Percentiles rank a stretch among this genome's conserved stretches.
Conservation (phyloP, 2,329 filamentous ascomycete species). For the Alternaria infectoria region DNA sequence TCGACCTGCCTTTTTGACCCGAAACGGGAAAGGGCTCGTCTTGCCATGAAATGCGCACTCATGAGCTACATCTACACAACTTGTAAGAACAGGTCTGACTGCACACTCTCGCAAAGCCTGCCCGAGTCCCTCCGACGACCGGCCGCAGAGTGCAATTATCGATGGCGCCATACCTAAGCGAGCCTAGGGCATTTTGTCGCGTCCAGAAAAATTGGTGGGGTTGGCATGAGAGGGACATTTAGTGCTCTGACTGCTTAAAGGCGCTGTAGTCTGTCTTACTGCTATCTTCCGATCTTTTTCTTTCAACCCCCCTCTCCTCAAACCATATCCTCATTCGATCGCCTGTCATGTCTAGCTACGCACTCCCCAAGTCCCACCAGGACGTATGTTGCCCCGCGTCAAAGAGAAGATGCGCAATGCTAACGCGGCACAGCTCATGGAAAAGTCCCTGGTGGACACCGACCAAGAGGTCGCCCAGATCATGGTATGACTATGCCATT, state of each 20-base stretch:
- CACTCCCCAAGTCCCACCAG: slow-evolving; percentile 69
- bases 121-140: slow-evolving; percentile 31
- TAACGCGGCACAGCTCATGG: slow-evolving; percentile 76
- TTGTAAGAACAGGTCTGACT: neutral
- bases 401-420: slow-evolving; percentile 19
- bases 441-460: slow-evolving; percentile 88
- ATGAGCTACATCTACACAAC: neutral
- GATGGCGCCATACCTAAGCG: slow-evolving; percentile 22
- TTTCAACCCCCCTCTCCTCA: neutral
- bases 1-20: slow-evolving; percentile 1
- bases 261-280: neutral
- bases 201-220: slow-evolving; percentile 37
- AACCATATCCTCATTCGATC: slow-evolving; percentile 12
- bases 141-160: slow-evolving; percentile 15
- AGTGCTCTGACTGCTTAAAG: slow-evolving; percentile 16
- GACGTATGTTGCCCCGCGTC: slow-evolving; percentile 59
- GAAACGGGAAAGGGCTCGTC: slow-evolving; percentile 1
- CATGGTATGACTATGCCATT: slow-evolving; percentile 71
- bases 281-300: slow-evolving; percentile 5
- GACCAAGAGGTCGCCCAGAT: slow-evolving; percentile 96
- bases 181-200: slow-evolving; percentile 27
- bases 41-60: neutral
- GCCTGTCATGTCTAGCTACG: slow-evolving; percentile 59
- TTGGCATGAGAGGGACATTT: slow-evolving; percentile 1
- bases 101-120: neutral